phyloP scores from a whole-genome alignment of 176 grass and related monocot genomes.

The Phyllostachys edulis region DNA sequence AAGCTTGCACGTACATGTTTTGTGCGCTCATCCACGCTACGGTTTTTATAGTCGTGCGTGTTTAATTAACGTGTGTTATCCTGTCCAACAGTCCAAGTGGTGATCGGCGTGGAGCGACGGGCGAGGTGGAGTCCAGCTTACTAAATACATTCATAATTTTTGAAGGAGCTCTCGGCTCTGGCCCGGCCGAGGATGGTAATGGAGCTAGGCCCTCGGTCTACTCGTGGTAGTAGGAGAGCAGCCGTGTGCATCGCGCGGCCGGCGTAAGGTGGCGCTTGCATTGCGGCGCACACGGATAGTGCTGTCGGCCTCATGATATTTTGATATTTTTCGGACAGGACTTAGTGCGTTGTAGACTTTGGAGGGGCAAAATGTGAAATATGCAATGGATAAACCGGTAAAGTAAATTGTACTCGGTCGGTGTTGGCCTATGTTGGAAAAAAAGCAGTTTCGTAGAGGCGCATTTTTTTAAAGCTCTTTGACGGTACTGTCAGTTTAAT shows the following conservation, averaged over 20 bases:
- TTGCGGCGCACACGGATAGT: background rate
- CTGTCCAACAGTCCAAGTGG: too few relatives aligned
- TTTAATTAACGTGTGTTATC: background rate
- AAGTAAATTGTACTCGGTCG: too few relatives aligned
- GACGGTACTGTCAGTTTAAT: too few relatives aligned
- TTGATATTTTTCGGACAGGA: background rate
- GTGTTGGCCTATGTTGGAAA: too few relatives aligned
- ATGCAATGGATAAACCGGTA: background rate
- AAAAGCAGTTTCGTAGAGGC: too few relatives aligned
- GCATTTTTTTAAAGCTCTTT: too few relatives aligned
- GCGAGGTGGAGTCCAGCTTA: too few relatives aligned
- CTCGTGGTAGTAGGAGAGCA: background rate
- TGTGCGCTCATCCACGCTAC: background rate
- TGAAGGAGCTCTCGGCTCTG: too few relatives aligned
- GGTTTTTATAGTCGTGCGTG: background rate
- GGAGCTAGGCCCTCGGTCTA: too few relatives aligned
- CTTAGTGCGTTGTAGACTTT: background rate
- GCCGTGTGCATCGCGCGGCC: background rate
- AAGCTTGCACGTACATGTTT: too few relatives aligned
- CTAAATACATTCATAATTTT: too few relatives aligned
- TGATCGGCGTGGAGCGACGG: background rate
- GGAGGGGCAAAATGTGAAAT: background rate
- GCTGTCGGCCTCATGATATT: constrained; percentile 6
- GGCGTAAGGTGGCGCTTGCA: background rate
- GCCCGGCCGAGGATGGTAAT: background rate